Evolutionary conservation across 2,329 filamentous ascomycete genomes (phyloP), one percentile per base, ranked within the genome.

Genomic region (Cryphonectria naterciae): DNA sequence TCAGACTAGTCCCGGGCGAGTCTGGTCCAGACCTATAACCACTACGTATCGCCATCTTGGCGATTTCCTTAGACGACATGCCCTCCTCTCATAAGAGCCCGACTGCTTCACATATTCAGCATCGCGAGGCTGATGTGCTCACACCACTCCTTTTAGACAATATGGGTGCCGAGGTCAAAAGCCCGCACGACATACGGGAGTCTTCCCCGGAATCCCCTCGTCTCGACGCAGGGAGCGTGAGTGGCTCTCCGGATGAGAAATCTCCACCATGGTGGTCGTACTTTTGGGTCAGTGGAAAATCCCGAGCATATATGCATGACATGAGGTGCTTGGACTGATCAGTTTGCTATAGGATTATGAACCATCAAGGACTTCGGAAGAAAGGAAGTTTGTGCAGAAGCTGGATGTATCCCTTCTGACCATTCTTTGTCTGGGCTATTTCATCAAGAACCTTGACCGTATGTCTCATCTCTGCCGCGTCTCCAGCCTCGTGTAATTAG

Each of bases 371-470:
- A 71, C 76, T 2, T 77, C 75, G 0, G 76, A 78, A 58, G 79
- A 80, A 68, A 74, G 79, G n/a, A 75, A 73, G 11, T 77, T 80
- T 39, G 74, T 81, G 32, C 74, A 74, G 17, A 81, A 80, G 54
- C 73, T 80, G 10, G 80, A 81, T 49, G 75, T 77, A 74, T 80
- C 76, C 74, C 77, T 81, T 37, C 52, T 82, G 37, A 81, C 77
- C 1, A 80, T 81, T 68, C 77, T 77, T 5, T 82, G 78, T 43
- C 66, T 81, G 1, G 79, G 79, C 0, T 82, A 81, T 68, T 82
- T 82, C 35, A 80, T 82, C 76, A 82, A 81, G 70, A 80, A 79
- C 32, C 74, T 82, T 17, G 79, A 82, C 67, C 78, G 63, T 65
- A 65, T 17, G 63, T 65, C 63, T 35, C 19, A n/a, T 49, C 46